Evolutionary conservation across 2,329 filamentous ascomycete genomes (phyloP), one percentile per base, ranked within the genome.

Genomic region (Fusarium buharicum): DNA sequence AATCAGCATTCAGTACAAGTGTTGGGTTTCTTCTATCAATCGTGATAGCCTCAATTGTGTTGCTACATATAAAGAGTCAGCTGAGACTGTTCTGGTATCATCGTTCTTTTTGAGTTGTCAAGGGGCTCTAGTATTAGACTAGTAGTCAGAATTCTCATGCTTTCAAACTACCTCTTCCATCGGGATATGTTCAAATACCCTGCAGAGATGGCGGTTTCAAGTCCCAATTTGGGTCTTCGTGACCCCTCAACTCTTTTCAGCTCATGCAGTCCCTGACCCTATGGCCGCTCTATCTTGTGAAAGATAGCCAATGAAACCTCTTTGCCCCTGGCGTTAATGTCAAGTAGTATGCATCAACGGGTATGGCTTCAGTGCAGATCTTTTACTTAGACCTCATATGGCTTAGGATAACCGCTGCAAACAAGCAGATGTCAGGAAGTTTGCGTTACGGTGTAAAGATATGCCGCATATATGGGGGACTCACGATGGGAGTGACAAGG

Each of bases 141-240:
- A n/a, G n/a, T 8, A 24, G 8, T 24, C 22, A 24, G 4, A 24
- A 24, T 8, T 24, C 22, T 8, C 22, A 24, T 33, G 14, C 14
- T 3, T n/a, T 8, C 30, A 33, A 37, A 12, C 17, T 14, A 18
- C 17, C 17, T 28, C 9, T 20, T 12, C 38, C 17, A 11, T 28
- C 4, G n/a, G n/a, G n/a, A n/a, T n/a, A n/a, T 5, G 10, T 6
- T 4, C 5, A 38, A n/a, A 11, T 27, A 18, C 24, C 45, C 39
- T 51, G 50, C 49, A 54, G 47, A 40, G 18, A 62, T 59, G 50
- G 59, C 48, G 47, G 51, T 69, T 68, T 68, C 44, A 50, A 47
- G 40, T 51, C 12, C 11, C 37, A 55, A 57, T 53, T 57, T 64
- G 66, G 47, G 41, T 41, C 61, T 54, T 30, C 31, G 12, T 39